Percentiles rank a stretch among this genome's conserved stretches.
Evolutionary conservation across 805 yeast genomes (phyloP).

Genomic region (Candida corydali): DNA sequence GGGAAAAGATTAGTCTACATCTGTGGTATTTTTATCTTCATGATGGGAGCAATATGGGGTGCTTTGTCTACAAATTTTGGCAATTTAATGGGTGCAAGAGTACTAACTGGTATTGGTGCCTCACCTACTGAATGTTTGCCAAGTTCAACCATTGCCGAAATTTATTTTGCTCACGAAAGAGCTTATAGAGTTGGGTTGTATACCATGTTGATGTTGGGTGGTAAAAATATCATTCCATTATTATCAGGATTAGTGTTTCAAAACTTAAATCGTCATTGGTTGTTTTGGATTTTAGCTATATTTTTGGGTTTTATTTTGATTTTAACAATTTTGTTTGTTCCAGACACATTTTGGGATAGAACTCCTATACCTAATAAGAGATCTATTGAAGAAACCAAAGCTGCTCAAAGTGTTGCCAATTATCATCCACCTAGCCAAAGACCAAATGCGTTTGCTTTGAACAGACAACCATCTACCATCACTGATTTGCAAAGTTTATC

Average conservation of each 20-base stretch:
- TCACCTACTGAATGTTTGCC: conserved; percentile 61
- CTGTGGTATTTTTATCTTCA: conserved; percentile 42
- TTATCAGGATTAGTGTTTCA: conserved; percentile 51
- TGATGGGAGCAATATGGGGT: conserved; percentile 53
- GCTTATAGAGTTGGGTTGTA: conserved; percentile 58
- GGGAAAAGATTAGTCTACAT: conserved; percentile 59
- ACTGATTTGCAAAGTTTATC: conserved; percentile 13
- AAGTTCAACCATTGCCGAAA: conserved; percentile 57
- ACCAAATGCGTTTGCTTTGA: conserved; percentile 27
- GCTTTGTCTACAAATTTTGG: conserved; percentile 47
- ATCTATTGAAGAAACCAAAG: conserved; percentile 43
- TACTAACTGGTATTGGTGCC: conserved; percentile 56
- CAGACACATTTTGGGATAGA: conserved; percentile 64
- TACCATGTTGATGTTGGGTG: conserved; percentile 56
- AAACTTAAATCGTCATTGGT: conserved; percentile 52
- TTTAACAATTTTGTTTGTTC: conserved; percentile 50
- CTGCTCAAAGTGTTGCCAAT: conserved; percentile 34
- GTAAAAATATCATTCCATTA: conserved; percentile 56
- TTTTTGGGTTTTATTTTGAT: conserved; percentile 45
- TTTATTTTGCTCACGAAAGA: conserved; percentile 56
- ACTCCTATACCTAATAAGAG: conserved; percentile 46
- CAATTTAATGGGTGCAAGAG: conserved; percentile 53
- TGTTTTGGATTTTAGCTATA: conserved; percentile 55
- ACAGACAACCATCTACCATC: conserved; percentile 12
- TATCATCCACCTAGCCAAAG: conserved; percentile 22